Base-by-base conservation (phyloP, 805 yeast species). In the Nakazawaea ambrosiae region DNA sequence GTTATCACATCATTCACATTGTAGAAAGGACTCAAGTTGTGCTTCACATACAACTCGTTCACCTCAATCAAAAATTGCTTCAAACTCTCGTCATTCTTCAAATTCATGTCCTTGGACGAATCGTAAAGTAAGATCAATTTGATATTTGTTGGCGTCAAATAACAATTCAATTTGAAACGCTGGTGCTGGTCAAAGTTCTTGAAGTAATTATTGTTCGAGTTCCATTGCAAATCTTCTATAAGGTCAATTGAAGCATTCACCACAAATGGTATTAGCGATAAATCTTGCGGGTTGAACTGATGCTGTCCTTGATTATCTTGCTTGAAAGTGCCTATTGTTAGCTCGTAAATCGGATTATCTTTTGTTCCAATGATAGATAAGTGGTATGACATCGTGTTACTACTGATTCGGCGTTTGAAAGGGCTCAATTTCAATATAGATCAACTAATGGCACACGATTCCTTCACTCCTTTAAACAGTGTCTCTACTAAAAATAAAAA, bases 171-270 rank as follows among this genome's bases (percentile, higher is more conserved):
- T 33, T 70, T 63, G 46, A 78, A 75, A 4, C 92, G 94, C 55
- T 89, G 86, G 57, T 87, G 90, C 26, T 80, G 77, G 59, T 92
- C 98, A 15, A 90, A 74, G 31, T 74, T 74, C 32, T 90, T 89
- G 44, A 88, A 61, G 51, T 83, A 81, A 45, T 82, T 66, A 31
- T 70, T 66, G 45, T 68, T 75, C 8, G 74, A 66, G 33, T 75
- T 72, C 90, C 95, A 88, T 53, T 88, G 97, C 2, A 77, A 60
- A 49, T 89, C 96, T 45, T 92, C 96, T 0, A 92, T 78, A n/a
- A 92, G 68, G 56, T 92, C 98, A 26, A 92, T 60, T 2, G 97
- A 77, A 1, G 96, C 75, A 53, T 92, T 95, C 25, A 89, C 72
- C 20, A 92, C 78, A 51, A 88, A 90, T 17, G 96, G 97, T 47